Conservation (phyloP, 2,329 filamentous ascomycete species). For the Monosporascus sp. region DNA sequence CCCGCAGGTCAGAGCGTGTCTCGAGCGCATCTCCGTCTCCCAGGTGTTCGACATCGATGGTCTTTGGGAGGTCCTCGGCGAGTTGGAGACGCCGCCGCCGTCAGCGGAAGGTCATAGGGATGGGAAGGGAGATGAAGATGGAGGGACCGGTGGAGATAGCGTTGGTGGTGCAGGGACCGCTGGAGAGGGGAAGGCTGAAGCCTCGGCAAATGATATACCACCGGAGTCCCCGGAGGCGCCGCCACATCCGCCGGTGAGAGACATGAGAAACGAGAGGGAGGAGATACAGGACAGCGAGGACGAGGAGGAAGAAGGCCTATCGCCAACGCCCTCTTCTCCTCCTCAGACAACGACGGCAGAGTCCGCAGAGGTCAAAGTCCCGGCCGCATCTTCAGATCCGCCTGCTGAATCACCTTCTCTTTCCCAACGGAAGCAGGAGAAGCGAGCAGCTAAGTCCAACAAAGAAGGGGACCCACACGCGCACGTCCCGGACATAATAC, state of each 20-base stretch:
- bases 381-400: neutral
- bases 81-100: conserved; percentile 32
- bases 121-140: neutral
- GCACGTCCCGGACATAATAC: conserved; percentile 38
- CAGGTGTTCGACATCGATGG: conserved; percentile 56
- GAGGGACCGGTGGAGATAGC: neutral
- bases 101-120: neutral
- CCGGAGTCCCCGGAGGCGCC: neutral
- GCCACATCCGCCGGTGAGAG: conserved; percentile 2
- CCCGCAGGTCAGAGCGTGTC: conserved; percentile 26
- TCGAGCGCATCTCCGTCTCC: conserved; percentile 48
- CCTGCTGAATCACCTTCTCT: neutral
- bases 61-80: conserved; percentile 49
- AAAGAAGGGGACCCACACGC: conserved; percentile 1
- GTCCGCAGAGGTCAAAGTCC: neutral
- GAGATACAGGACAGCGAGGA: conserved; percentile 36
- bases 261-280: conserved; percentile 14
- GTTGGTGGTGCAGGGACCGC: neutral
- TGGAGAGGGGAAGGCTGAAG: neutral
- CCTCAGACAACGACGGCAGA: neutral
- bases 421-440: neutral
- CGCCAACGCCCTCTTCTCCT: conserved; percentile 3
- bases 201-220: conserved; percentile 1
- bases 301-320: conserved; percentile 26
- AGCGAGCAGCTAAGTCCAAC: neutral